Conservation (phyloP, 768 basidiomycete genomes). For the Russula foetens region DNA sequence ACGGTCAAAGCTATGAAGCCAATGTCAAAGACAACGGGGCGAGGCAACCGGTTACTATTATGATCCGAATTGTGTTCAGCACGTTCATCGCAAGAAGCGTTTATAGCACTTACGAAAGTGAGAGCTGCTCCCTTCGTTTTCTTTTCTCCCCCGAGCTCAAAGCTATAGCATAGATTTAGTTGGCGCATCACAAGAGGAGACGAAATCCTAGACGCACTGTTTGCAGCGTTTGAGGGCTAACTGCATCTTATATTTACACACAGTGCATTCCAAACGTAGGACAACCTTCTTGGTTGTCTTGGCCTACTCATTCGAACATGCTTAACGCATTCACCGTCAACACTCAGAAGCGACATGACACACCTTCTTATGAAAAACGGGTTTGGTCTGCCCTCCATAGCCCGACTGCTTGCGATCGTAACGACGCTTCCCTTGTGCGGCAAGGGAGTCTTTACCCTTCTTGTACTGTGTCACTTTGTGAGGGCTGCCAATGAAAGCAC, state of each 20-base stretch:
- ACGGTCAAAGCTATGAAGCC: slow-evolving; percentile 4
- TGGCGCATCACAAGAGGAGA: not conserved
- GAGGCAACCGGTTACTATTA: slow-evolving; percentile 10
- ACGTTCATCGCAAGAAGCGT: not conserved
- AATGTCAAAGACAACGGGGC: not conserved
- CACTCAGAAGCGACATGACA: slow-evolving; percentile 20
- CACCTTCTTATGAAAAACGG: slow-evolving; percentile 99
- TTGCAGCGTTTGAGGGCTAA: slow-evolving; percentile 97
- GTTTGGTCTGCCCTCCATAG: slow-evolving; percentile 99
- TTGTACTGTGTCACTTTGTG: slow-evolving; percentile 99
- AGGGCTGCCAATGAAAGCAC: slow-evolving; percentile 43
- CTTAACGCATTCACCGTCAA: not conserved
- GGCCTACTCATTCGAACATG: slow-evolving; percentile 40
- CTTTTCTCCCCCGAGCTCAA: slow-evolving; percentile 99
- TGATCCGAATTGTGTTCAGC: not conserved
- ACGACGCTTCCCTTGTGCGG: slow-evolving; percentile 99
- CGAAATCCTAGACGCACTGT: slow-evolving; percentile 58
- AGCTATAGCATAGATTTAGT: slow-evolving; percentile 40
- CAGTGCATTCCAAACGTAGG: slow-evolving; percentile 92
- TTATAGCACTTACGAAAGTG: slow-evolving; percentile 69
- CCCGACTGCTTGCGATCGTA: slow-evolving; percentile 98
- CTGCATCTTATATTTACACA: slow-evolving; percentile 99
- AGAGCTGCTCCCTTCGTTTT: slow-evolving; percentile 98
- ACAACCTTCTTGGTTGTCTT: slow-evolving; percentile 99
- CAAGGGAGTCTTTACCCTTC: slow-evolving; percentile 98